These are phyloP conservation scores for Hypoxylon rubiginosum DNA, from an alignment of 2,329 filamentous ascomycete genomes.

Conservation along the genomic window DNA sequence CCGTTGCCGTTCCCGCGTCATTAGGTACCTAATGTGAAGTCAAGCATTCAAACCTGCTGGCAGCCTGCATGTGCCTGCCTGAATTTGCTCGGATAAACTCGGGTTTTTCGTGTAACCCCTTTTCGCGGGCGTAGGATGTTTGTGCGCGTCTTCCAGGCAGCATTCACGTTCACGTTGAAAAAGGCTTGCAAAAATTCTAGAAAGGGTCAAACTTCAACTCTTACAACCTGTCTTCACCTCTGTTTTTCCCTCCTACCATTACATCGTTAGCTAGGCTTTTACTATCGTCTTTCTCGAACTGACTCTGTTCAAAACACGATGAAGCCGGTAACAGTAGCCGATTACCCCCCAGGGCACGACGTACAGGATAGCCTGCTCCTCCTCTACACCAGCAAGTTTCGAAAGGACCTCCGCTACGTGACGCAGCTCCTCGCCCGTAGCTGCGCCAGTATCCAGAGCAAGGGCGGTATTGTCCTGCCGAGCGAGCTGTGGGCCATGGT, in stretches of 20 bases:
- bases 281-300: background rate
- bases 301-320: background rate
- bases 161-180: constrained; percentile 1
- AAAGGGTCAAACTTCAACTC: background rate
- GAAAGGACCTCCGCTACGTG: constrained; percentile 14
- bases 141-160: no score
- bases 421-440: constrained; percentile 13
- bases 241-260: no score
- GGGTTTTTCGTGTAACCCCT: no score
- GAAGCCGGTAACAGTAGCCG: constrained; percentile 11
- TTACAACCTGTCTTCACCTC: background rate
- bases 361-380: constrained; percentile 10
- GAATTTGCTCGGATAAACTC: no score
- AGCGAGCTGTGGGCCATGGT: constrained; percentile 25
- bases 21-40: no score
- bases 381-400: constrained; percentile 13
- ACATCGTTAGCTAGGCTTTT: no score
- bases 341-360: constrained; percentile 9
- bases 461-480: constrained; percentile 23
- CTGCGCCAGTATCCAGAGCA: constrained; percentile 13
- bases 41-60: no score
- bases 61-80: no score
- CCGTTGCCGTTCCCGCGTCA: no score
- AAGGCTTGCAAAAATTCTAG: background rate
- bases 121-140: no score